Evolutionary conservation across 2,329 filamentous ascomycete genomes (phyloP).

Genomic region (Emergomyces pasteurianus): DNA sequence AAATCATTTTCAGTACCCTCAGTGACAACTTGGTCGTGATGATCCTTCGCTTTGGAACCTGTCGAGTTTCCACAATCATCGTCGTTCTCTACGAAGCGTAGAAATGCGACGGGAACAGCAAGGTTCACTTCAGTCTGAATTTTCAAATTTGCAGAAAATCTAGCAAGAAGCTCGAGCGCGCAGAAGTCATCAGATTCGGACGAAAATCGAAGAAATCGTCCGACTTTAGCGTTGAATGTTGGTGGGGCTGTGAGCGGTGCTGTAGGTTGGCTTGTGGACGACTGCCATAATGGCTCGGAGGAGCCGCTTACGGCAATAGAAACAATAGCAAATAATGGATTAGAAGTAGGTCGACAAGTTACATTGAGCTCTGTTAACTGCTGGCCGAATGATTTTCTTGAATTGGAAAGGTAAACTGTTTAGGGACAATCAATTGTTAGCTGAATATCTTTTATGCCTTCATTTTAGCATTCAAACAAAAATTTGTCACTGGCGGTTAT

Average conservation of each 20-base stretch:
- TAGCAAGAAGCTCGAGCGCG: constrained; percentile 36
- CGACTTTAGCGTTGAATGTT: constrained; percentile 17
- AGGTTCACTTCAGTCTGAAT: constrained; percentile 38
- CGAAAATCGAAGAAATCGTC: constrained; percentile 31
- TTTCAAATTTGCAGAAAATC: constrained; percentile 39
- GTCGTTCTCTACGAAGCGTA: constrained; percentile 23
- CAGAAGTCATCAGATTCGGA: constrained; percentile 36
- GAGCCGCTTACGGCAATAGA: constrained; percentile 37
- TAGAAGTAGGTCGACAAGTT: constrained; percentile 27
- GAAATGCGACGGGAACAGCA: constrained; percentile 38
- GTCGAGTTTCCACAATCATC: constrained; percentile 23
- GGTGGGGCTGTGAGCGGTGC: constrained; percentile 17
- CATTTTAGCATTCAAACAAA: background rate
- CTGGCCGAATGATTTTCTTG: constrained; percentile 40
- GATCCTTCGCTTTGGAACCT: constrained; percentile 7
- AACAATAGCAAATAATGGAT: constrained; percentile 46
- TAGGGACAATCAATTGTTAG: constrained; percentile 12
- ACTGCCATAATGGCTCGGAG: constrained; percentile 19
- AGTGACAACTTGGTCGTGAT: constrained; percentile 9
- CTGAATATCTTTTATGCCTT: background rate
- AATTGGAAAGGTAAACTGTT: constrained; percentile 43
- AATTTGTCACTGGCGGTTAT: background rate
- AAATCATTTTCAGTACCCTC: constrained; percentile 36
- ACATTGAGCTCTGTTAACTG: constrained; percentile 42
- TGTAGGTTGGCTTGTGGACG: constrained; percentile 8